A percentile compares a stretch with the other conserved stretches of the same genome.
Evolutionary conservation across 208 protist species (phyloP).

Genomic region (Entamoeba histolytica): DNA sequence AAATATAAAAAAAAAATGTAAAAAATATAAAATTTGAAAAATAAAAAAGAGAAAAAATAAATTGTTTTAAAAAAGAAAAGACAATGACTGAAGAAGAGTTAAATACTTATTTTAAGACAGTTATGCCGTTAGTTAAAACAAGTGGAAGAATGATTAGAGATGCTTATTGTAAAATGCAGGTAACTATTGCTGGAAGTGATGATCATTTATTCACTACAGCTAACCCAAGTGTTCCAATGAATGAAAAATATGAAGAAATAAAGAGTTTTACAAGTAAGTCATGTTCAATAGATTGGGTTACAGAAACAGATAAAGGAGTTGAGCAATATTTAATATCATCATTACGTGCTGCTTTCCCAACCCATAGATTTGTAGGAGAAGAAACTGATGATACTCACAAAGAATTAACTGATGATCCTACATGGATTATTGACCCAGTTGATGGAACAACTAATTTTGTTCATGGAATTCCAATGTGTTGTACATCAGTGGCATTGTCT

Average conservation of each 20-base stretch:
- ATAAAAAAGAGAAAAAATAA: neutral
- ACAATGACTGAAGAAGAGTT: neutral
- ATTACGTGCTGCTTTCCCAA: neutral
- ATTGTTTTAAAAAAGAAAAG: neutral
- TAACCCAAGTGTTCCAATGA: neutral
- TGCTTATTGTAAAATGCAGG: neutral
- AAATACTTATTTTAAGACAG: neutral
- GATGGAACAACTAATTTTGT: neutral
- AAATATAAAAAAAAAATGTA: too few species aligned
- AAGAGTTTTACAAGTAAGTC: neutral
- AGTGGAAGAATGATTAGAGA: neutral
- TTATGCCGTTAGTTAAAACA: neutral
- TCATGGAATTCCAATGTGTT: neutral
- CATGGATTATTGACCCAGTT: neutral
- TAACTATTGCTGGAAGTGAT: neutral
- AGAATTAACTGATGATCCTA: neutral
- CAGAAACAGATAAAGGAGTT: neutral
- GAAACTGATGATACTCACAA: neutral
- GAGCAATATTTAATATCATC: neutral
- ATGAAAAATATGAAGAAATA: neutral
- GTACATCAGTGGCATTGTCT: neutral
- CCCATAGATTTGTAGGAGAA: neutral
- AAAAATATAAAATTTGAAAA: too few species aligned
- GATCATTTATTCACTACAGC: neutral
- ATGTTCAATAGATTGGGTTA: neutral